A percentile compares a stretch with the other conserved stretches of the same genome.
Evolutionary conservation across 192 early-diverging fungal species (phyloP).

Genomic region (Allomyces macrogynus): DNA sequence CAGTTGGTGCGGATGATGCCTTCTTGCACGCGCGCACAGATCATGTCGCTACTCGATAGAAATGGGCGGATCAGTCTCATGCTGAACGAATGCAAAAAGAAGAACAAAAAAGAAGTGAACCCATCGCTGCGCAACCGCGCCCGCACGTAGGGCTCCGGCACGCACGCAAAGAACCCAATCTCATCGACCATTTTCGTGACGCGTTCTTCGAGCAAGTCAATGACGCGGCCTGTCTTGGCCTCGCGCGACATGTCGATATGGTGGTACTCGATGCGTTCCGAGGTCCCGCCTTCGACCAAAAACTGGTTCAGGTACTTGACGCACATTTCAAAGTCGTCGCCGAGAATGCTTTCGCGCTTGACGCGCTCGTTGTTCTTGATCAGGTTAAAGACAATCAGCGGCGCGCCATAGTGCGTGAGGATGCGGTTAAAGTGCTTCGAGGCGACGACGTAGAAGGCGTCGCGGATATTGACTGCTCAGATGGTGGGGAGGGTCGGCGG

Average conservation of each 20-base stretch:
- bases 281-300: conserved; percentile 29
- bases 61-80: too few species aligned
- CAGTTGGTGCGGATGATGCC: conserved; percentile 91
- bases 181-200: conserved; percentile 46
- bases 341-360: conserved; percentile 61
- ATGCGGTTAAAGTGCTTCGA: conserved; percentile 85
- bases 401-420: conserved; percentile 75
- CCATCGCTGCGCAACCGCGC: background rate
- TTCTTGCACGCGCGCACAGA: conserved; percentile 35
- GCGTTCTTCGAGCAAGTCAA: conserved; percentile 68
- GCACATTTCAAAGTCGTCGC: conserved; percentile 63
- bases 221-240: conserved; percentile 61
- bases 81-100: background rate
- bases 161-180: background rate
- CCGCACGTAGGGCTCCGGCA: background rate
- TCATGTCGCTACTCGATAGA: background rate
- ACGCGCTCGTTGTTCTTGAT: conserved; percentile 90
- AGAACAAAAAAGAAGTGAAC: background rate
- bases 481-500: too few species aligned
- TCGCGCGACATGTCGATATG: conserved; percentile 98
- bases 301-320: conserved; percentile 80
- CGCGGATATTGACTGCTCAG: conserved; percentile 66
- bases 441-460: conserved; percentile 83
- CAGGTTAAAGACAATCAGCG: conserved; percentile 80
- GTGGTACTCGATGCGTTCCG: conserved; percentile 65